phyloP scores from a whole-genome alignment of 345 rosid species.

The Tarenaya hassleriana region DNA sequence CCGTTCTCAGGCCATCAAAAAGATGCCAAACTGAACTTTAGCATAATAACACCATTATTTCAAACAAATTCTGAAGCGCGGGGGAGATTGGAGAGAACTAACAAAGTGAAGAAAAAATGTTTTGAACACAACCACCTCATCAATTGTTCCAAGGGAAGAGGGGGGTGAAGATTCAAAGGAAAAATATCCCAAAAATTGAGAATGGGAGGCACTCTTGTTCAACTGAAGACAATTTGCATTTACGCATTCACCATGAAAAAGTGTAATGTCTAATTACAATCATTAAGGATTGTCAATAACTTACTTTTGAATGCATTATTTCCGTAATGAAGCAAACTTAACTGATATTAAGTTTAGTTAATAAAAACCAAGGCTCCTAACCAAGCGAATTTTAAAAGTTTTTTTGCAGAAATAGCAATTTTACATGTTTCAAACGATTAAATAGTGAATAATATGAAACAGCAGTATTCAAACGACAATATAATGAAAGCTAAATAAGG shows the following conservation, averaged over 20 bases:
- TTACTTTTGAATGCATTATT: constrained; percentile 4
- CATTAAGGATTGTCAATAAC: neutral
- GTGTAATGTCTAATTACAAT: neutral
- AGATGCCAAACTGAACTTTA: constrained; percentile 9
- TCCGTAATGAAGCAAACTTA: no score
- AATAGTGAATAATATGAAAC: constrained; percentile 9
- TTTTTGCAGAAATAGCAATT: constrained; percentile 8
- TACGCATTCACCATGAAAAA: constrained; percentile 13
- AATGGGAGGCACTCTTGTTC: no score
- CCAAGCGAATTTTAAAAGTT: constrained; percentile 9
- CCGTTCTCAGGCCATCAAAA: constrained; percentile 2
- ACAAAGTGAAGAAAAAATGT: constrained; percentile 9
- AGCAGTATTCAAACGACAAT: neutral
- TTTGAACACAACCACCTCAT: neutral
- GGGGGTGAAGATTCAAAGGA: constrained; percentile 1
- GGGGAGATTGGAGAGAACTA: constrained; percentile 5
- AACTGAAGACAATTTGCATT: no score
- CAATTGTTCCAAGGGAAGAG: neutral
- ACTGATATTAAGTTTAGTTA: no score
- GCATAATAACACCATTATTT: constrained; percentile 11
- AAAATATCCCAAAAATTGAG: no score
- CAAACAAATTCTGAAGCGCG: constrained; percentile 1
- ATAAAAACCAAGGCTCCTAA: constrained; percentile 5
- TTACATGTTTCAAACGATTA: constrained; percentile 11
- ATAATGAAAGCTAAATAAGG: constrained; percentile 19